phyloP scores from a whole-genome alignment of 2,329 filamentous ascomycete species.

The Alternaria solani region DNA sequence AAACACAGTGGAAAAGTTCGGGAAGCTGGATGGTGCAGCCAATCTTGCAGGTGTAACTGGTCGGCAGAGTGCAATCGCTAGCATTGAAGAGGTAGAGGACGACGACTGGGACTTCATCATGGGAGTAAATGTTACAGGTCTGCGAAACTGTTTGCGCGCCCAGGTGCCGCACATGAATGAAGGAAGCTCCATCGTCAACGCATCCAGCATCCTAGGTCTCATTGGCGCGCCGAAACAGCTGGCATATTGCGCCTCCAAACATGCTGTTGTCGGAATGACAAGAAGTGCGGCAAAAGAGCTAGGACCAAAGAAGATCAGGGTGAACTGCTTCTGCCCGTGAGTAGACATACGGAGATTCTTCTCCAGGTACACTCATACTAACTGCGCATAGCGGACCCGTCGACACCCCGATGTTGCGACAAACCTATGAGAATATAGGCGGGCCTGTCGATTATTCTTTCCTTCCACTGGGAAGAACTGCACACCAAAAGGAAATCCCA shows the following conservation, averaged over 20 bases:
- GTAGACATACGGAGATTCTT: slow-evolving; percentile 12
- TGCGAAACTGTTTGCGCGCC: slow-evolving; percentile 51
- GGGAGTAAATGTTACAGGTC: slow-evolving; percentile 49
- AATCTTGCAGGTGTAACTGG: slow-evolving; percentile 59
- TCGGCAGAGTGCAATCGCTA: slow-evolving; percentile 28
- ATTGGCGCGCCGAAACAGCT: slow-evolving; percentile 51
- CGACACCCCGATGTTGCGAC: slow-evolving; percentile 48
- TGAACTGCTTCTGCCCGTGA: slow-evolving; percentile 50
- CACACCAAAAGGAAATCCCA: slow-evolving; percentile 50
- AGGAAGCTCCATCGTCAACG: slow-evolving; percentile 52
- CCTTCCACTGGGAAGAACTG: slow-evolving; percentile 36
- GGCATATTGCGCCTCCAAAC: slow-evolving; percentile 52
- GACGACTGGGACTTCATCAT: slow-evolving; percentile 53
- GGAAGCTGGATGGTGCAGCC: slow-evolving; percentile 51
- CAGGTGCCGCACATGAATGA: slow-evolving; percentile 53
- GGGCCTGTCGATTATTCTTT: slow-evolving; percentile 29
- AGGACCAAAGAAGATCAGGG: slow-evolving; percentile 45
- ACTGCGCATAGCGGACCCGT: slow-evolving; percentile 32
- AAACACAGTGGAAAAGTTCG: slow-evolving; percentile 56
- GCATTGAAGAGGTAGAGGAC: slow-evolving; percentile 42
- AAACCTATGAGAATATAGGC: slow-evolving; percentile 29
- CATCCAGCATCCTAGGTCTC: slow-evolving; percentile 62
- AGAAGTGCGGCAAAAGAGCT: slow-evolving; percentile 52
- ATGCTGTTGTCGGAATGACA: slow-evolving; percentile 53
- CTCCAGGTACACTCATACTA: slow-evolving; percentile 4